Conservation (phyloP, 805 yeast genomes). For the Sugiyamaella floridensis region DNA sequence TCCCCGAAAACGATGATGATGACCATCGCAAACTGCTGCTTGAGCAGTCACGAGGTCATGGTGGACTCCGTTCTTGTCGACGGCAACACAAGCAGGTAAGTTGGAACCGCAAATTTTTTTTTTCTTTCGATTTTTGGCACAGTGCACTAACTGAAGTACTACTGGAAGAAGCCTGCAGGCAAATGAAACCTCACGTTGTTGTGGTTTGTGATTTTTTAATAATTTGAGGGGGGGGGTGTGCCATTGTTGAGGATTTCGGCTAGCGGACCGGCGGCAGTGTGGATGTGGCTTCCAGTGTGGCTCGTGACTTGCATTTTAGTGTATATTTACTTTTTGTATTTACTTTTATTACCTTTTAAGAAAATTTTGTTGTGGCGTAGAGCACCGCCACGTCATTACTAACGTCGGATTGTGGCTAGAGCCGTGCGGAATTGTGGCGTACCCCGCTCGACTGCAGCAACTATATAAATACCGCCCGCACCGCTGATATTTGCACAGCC, state of each 20-base stretch:
- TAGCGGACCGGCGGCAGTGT: too few relatives aligned
- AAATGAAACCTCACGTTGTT: neutral
- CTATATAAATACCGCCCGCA: neutral
- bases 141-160: constrained; percentile 12
- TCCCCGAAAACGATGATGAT: constrained; percentile 75
- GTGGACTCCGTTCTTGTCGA: constrained; percentile 82
- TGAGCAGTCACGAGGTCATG: constrained; percentile 68
- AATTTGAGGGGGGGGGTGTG: neutral
- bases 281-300: neutral
- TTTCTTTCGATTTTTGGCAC: neutral
- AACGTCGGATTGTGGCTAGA: neutral
- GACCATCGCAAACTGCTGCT: constrained; percentile 62
- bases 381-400: neutral
- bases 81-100: constrained; percentile 75
- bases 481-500: neutral
- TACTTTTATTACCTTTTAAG: neutral
- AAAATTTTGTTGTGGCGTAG: neutral
- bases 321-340: neutral
- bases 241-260: too few relatives aligned
- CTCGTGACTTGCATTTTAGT: neutral
- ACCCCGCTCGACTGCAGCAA: neutral
- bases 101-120: neutral
- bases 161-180: constrained; percentile 23
- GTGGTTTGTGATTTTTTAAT: neutral
- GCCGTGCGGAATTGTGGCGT: neutral